Evolutionary conservation across 495 filamentous ascomycete species (phyloP).

Genomic region (Aspergillus haitiensis): DNA sequence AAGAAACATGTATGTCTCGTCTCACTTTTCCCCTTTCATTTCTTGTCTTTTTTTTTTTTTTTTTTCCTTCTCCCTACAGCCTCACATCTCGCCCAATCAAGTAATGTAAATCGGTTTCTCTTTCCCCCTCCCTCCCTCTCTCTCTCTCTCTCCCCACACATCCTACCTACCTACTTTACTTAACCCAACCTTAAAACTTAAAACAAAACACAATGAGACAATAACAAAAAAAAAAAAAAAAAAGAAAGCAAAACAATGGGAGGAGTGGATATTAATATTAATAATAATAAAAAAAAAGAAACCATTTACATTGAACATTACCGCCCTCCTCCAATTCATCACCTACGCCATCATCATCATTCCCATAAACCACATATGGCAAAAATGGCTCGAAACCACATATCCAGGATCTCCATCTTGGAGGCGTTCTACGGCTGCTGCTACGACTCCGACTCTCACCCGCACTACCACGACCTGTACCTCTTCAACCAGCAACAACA

Average conservation of each 20-base stretch:
- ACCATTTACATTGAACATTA: conserved; percentile 54
- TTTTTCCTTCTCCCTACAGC: not conserved
- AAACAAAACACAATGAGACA: not conserved
- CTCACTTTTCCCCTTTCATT: not conserved
- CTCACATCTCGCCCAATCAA: too few relatives aligned
- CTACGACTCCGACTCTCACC: not conserved
- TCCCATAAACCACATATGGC: conserved; percentile 89
- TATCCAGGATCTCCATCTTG: conserved; percentile 51
- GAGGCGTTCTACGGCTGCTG: conserved; percentile 2
- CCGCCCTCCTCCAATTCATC: conserved; percentile 73
- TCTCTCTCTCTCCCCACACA: not conserved
- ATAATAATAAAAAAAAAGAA: conserved; percentile 22
- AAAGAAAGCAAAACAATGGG: too few relatives aligned
- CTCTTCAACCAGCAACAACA: conserved; percentile 1
- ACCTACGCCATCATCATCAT: conserved; percentile 72
- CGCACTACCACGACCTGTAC: too few relatives aligned
- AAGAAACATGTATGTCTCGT: conserved; percentile 55
- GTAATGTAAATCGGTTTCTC: conserved; percentile 1
- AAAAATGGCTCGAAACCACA: conserved; percentile 55
- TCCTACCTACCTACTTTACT: not conserved
- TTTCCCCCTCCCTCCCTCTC: not conserved
- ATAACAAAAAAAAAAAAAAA: conserved; percentile 2
- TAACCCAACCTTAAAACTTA: not conserved
- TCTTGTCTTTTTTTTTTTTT: not conserved
- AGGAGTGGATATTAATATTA: conserved; percentile 7